Conservation (phyloP, 2,329 filamentous ascomycete species). For the Aspergillus versicolor region DNA sequence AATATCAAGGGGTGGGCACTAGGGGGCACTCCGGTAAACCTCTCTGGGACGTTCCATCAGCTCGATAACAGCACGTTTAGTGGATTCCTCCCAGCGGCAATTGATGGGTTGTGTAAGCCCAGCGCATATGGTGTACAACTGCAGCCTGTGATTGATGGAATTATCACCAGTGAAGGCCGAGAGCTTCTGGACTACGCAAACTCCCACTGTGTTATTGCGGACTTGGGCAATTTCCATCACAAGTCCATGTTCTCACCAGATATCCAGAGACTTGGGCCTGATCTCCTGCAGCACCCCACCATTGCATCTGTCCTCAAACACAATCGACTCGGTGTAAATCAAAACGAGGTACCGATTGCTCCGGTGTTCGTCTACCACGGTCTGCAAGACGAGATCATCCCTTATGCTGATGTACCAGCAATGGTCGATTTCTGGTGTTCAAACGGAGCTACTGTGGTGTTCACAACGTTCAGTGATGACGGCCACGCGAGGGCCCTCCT, state of each 20-base stretch:
- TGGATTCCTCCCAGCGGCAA: slow-evolving; percentile 25
- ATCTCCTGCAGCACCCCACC: neutral
- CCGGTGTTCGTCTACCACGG: slow-evolving; percentile 30
- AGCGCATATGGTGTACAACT: slow-evolving; percentile 27
- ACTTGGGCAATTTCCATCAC: slow-evolving; percentile 19
- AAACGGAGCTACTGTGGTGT: slow-evolving; percentile 23
- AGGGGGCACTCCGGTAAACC: slow-evolving; percentile 28
- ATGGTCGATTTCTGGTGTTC: slow-evolving; percentile 4
- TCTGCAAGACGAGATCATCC: slow-evolving; percentile 26
- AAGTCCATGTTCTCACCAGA: slow-evolving; percentile 22
- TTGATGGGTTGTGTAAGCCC: slow-evolving; percentile 22
- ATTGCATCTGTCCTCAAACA: neutral
- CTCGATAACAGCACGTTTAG: slow-evolving; percentile 25
- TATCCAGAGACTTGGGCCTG: slow-evolving; percentile 20
- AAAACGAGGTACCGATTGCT: slow-evolving; percentile 23
- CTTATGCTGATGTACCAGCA: neutral
- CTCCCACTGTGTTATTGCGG: slow-evolving; percentile 18
- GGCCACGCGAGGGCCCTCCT: slow-evolving; percentile 28
- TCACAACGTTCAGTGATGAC: slow-evolving; percentile 23
- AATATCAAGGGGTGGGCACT: slow-evolving; percentile 38
- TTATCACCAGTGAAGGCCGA: slow-evolving; percentile 22
- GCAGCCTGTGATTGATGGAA: slow-evolving; percentile 18
- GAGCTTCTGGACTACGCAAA: slow-evolving; percentile 15
- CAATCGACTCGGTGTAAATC: slow-evolving; percentile 20
- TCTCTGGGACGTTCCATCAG: slow-evolving; percentile 24